Conservation (phyloP, 257 asterid species). For the Lycium ferocissimum region DNA sequence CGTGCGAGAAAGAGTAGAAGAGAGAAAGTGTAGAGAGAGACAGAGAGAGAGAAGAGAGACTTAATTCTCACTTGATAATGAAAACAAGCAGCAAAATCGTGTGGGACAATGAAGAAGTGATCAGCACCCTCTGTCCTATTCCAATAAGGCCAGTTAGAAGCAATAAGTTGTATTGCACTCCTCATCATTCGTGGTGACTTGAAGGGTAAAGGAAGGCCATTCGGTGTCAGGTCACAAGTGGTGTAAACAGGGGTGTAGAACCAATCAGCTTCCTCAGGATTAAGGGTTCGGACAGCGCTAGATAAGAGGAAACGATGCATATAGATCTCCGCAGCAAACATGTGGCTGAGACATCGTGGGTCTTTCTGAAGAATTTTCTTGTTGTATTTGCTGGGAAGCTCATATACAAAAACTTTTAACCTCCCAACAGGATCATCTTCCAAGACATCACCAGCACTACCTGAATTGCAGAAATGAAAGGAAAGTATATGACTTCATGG, state of each 20-base stretch:
- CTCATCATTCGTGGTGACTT: conserved; percentile 95
- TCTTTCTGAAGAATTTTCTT: conserved; percentile 75
- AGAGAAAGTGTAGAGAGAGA: background rate
- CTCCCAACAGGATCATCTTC: conserved; percentile 91
- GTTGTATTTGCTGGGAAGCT: conserved; percentile 91
- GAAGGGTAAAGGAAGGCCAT: conserved; percentile 88
- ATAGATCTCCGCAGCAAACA: conserved; percentile 95
- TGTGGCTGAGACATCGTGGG: conserved; percentile 84
- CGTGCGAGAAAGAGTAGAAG: background rate
- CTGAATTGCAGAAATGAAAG: conserved; percentile 46
- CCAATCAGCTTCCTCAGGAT: conserved; percentile 97
- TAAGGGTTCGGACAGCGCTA: conserved; percentile 82
- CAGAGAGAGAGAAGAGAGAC: background rate
- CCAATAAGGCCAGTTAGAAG: conserved; percentile 96
- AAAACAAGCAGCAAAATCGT: conserved; percentile 92
- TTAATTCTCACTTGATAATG: conserved; percentile 76
- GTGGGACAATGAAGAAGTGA: conserved; percentile 89
- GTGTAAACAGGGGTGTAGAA: conserved; percentile 85
- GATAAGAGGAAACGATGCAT: conserved; percentile 86
- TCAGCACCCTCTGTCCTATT: conserved; percentile 94
- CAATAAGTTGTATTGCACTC: conserved; percentile 83
- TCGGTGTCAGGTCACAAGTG: conserved; percentile 89
- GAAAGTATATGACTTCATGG: background rate
- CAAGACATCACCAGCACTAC: conserved; percentile 95
- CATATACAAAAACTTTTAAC: conserved; percentile 81